phyloP scores from a whole-genome alignment of 2,329 filamentous ascomycete species.

The Fusarium sp. region DNA sequence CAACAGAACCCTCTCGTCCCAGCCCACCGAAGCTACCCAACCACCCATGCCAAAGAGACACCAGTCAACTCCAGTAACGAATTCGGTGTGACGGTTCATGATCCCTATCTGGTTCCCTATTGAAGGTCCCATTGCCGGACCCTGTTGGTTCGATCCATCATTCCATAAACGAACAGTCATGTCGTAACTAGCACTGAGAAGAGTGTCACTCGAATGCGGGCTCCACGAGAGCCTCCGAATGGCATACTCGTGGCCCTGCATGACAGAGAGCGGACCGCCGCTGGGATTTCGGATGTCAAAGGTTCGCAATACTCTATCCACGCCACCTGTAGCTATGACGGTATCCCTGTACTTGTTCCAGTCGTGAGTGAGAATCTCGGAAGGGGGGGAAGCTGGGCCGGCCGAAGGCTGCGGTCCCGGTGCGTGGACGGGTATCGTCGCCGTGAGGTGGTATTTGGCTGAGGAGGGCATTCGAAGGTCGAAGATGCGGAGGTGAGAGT shows the following conservation, averaged over 20 bases:
- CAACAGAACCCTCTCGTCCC: conserved; percentile 90
- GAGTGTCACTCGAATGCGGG: conserved; percentile 87
- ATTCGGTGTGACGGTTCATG: conserved; percentile 95
- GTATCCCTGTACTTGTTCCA: conserved; percentile 98
- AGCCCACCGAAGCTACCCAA: conserved; percentile 93
- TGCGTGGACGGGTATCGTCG: conserved; percentile 84
- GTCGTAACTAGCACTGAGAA: conserved; percentile 93
- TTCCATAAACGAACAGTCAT: conserved; percentile 98
- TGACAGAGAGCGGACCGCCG: conserved; percentile 74
- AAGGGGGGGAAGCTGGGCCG: conserved; percentile 62
- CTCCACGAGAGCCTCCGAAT: conserved; percentile 89
- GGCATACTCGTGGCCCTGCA: conserved; percentile 91
- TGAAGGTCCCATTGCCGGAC: conserved; percentile 50
- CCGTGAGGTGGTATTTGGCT: conserved; percentile 85
- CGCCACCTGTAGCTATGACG: conserved; percentile 86
- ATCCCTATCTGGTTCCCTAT: conserved; percentile 78
- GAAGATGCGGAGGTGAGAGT: conserved; percentile 89
- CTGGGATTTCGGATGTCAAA: conserved; percentile 86
- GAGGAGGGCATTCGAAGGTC: conserved; percentile 88
- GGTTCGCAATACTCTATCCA: conserved; percentile 85
- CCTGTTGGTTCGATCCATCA: conserved; percentile 66
- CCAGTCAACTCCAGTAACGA: conserved; percentile 96
- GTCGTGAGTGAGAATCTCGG: conserved; percentile 91
- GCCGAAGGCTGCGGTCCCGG: conserved; percentile 58
- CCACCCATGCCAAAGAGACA: conserved; percentile 94